phyloP scores from a whole-genome alignment of 371 early-diverging fungal genomes.

The Conidiobolus incongruus region DNA sequence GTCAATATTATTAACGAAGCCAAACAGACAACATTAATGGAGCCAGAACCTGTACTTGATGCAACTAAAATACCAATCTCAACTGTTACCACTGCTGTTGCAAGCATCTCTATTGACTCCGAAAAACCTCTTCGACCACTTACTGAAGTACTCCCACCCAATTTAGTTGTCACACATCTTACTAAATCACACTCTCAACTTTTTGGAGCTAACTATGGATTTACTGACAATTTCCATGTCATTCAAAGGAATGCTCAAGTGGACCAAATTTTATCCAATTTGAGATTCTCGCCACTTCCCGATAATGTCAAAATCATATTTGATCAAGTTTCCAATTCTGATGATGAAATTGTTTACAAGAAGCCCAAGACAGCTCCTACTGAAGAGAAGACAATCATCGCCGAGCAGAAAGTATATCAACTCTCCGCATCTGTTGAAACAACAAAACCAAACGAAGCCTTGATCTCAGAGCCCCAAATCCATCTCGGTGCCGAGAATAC shows the following conservation, averaged over 20 bases:
- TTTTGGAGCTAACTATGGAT: neutral
- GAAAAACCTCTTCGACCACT: no score
- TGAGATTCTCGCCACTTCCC: neutral
- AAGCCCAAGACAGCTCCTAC: no score
- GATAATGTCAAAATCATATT: neutral
- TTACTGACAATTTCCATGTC: no score
- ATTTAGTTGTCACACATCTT: neutral
- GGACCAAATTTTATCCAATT: neutral
- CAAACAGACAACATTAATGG: neutral
- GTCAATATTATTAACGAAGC: conserved; percentile 8
- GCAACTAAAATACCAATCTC: no score
- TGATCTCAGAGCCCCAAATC: no score
- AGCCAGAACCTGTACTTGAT: neutral
- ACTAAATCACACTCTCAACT: neutral
- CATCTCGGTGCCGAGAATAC: no score
- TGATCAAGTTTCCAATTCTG: neutral
- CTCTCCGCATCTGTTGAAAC: no score
- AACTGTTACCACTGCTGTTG: neutral
- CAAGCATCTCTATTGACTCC: neutral
- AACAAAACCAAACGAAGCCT: no score
- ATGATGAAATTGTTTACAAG: no score
- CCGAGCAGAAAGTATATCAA: no score
- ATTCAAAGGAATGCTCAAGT: neutral
- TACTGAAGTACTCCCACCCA: neutral
- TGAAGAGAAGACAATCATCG: no score